These are phyloP conservation scores for Pisolithus tinctorius DNA, from an alignment of 768 basidiomycete genomes.

Conservation along the genomic window DNA sequence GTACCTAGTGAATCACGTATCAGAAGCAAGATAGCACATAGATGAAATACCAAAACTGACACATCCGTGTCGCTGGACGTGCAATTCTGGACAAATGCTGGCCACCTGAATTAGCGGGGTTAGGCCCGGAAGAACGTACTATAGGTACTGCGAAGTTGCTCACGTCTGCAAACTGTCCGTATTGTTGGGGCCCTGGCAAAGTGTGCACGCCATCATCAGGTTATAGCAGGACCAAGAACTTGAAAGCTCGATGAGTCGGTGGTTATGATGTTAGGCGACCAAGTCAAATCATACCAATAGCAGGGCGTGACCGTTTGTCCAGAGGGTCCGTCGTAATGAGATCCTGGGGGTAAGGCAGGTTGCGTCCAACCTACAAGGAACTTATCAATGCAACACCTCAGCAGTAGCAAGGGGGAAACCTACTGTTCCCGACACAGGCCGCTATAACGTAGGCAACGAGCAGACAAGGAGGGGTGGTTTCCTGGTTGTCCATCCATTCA, in stretches of 20 bases:
- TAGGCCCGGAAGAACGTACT: background rate
- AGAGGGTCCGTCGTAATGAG: conserved; percentile 17
- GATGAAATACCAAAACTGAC: conserved; percentile 7
- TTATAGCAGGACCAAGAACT: conserved; percentile 58
- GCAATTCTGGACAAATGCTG: conserved; percentile 13
- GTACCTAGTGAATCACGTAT: conserved; percentile 9
- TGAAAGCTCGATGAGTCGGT: background rate
- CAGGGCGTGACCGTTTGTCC: conserved; percentile 20
- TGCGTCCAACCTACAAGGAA: conserved; percentile 18
- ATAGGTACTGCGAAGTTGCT: conserved; percentile 9
- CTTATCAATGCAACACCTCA: background rate
- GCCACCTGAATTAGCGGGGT: conserved; percentile 14
- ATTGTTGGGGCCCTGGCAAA: conserved; percentile 36
- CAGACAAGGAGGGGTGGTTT: conserved; percentile 15
- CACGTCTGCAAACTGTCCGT: conserved; percentile 23
- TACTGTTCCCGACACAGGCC: conserved; percentile 21
- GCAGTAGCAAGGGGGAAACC: conserved; percentile 3
- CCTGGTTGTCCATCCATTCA: conserved; percentile 21
- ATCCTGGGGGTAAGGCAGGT: conserved; percentile 14
- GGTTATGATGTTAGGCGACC: background rate
- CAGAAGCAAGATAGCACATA: background rate
- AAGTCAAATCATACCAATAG: conserved; percentile 19
- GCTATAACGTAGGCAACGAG: conserved; percentile 25
- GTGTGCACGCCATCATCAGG: conserved; percentile 43
- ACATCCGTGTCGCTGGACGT: conserved; percentile 8